Base-by-base conservation (phyloP, 129 eudicot species). In the Sambucus nigra region DNA sequence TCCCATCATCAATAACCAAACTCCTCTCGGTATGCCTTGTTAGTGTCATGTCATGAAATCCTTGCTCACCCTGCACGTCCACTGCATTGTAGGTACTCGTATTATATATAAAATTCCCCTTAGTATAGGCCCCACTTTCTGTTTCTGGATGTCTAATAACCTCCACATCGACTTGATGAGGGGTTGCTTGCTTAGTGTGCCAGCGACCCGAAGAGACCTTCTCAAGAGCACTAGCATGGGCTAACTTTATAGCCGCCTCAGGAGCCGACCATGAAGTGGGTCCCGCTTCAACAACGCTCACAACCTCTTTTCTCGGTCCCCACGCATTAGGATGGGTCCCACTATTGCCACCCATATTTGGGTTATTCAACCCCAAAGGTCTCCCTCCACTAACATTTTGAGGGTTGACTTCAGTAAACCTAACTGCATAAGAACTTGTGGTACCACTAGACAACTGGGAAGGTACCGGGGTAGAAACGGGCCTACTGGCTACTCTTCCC, bases 191-290 rank as follows among this genome's bases (percentile, higher is more conserved):
- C 57, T 82, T 91, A 5, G 94, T 80, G 53, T 77, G 88, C 99
- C 99, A 92, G 51, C 95, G 71, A 15, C 95, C 99, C 6, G 95
- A 92, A 40, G 96, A 74, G 12, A 92, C 82, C 73, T 92, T 79
- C 63, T 92, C 95, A 16, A 92, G 76, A 10, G 99, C 95, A 73
- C 99, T 86, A 7, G 99, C 95, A 60, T 86, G 96, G 12, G 95
- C 87, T 58, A 92, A 60, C 68, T 92, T 86, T 1, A 79, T 54
- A 3, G 71, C 99, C 47, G 78, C 85, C 73, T 80, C 92, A 25
- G 77, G 81, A 22, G 73, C 92, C 18, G 84, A 72, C 92, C 88
- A 79, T 0, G 81, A 50, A 41, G 77, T 33, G 13, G 81, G 59
- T 42, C 41, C 76, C 20, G 72, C 64, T 57, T 81, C 98, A 21